Evolutionary conservation across 345 rosid genomes (phyloP), one percentile per base, ranked within the genome.

Genomic region (Reutealis trisperma): DNA sequence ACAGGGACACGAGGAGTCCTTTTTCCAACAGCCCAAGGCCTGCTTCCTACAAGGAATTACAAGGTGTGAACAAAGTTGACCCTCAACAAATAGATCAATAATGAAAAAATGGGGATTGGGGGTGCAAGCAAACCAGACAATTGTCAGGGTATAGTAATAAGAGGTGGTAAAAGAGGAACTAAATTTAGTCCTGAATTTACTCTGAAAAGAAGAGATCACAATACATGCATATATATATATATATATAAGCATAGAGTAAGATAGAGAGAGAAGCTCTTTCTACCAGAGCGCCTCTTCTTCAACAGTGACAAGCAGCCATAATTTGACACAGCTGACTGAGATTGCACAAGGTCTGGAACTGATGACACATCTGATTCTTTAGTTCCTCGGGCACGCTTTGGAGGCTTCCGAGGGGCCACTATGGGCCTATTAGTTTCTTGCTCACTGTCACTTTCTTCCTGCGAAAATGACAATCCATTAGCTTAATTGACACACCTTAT

Each of bases 11-110:
- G 89, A 75, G 97, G 97, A 66, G 93, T 92, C 87, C 97, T 85
- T 88, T 89, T 92, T 57, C 94, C 97, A 83, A 92, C 94, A 75
- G 93, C 93, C 79, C 94, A 93, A 34, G 94, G 90, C 84, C 84
- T 77, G 83, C 86, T 88, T 79, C 84, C 97, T 92, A 82, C 57
- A 78, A 82, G 71, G 78, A 77, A 79, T 71, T 25, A 58, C 65
- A 83, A 67, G 74, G 75, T 25, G 42, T 27, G 55, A 58, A 79
- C 18, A 72, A 51, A 70, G 68, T 79, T 78, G 82, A 83, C 63
- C 65, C 52, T 75, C 49, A 72, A 60, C 21, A 45, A 77, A 1
- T 51, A 44, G 22, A 62, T 63, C 45, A 52, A 61, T 52, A 71
- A 44, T 66, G 34, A 49, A 57, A 49, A 54, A 37, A 55, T 41